Base-by-base conservation (phyloP, 345 rosid genomes). In the Firmiana major region DNA sequence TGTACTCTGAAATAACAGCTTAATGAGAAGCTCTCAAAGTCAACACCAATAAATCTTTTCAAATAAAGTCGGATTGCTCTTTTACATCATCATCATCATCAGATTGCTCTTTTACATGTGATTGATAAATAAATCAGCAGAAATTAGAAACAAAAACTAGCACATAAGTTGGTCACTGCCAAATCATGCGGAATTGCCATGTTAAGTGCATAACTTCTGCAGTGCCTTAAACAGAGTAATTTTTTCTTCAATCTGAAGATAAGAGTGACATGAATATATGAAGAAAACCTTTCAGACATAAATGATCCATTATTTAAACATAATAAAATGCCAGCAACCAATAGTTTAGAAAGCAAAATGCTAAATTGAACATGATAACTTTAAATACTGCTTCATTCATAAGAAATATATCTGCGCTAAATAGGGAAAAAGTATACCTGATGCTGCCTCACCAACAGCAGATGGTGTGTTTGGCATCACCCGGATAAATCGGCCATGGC, bases 401-500 rank as follows among this genome's bases (percentile, higher is more conserved):
- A 51, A 46, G 62, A 21, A 59, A 26, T 24, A 24, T 12, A 24
- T 59, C 17, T 4, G 58, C 17, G 31, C 17, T 51, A 9, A 74
- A 28, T 54, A 19, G 9, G n/a, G 22, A 46, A 59, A 16, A 51
- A 11, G 7, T 75, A 69, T 48, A 92, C 97, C 95, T 82, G 97
- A 49, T 28, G 97, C 98, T 66, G 89, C 99, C 86, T 88, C 91
- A 7, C 97, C 92, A 58, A 96, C 97, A 6, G 97, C 94, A 38
- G 97, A 87, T 62, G 98, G 97, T 60, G 98, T 93, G 81, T 96
- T 96, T 43, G 99, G 98, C 93, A 96, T 89, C 79, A 87, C 97
- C 80, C 99, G 86, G 63, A 93, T 84, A 75, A 93, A 88, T 64
- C 95, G 89, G 57, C 85, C 84, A 43, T 88, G 94, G 76, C 95